Base-by-base conservation (phyloP, 2,329 filamentous ascomycete genomes). In the Fusarium sp. region DNA sequence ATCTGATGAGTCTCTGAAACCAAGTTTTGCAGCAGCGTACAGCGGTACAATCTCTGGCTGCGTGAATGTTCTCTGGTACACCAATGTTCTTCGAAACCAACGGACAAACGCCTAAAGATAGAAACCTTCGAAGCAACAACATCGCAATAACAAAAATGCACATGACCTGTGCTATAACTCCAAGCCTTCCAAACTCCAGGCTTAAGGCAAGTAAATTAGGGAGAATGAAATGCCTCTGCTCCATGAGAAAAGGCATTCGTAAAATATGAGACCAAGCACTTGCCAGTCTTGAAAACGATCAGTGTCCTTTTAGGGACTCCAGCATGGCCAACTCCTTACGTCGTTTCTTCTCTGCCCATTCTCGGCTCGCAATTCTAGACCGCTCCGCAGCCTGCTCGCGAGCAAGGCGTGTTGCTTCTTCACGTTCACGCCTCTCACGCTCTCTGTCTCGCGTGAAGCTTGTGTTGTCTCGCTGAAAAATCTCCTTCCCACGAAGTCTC, bases 281-380 rank as follows among this genome's bases (percentile, higher is more conserved):
- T 46, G 35, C 41, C 35, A 10, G 41, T 35, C 51, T 44, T 44
- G 19, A 41, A 25, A 60, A 19, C 9, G 5, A 38, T 39, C 35
- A 54, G 15, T 64, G 70, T 44, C 56, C 65, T 29, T 46, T 58
- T 7, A 71, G 68, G 21, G 67, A 60, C 35, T 72, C 73, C 39
- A 49, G 70, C 42, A 75, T 49, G 31, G 76, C 73, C 45, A 71
- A 52, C 60, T 81, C 80, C 76, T 84, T 86, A 23, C 79, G 82
- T 41, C 83, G 83, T 77, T 88, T 86, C 80, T 86, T 89, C 77
- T 90, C 88, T 16, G 89, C 89, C 89, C 89, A 91, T 73, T 90
- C 87, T 38, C 89, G 85, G 72, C 88, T 88, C 65, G 87, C 84
- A 77, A 85, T 83, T 60, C 89, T 85, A 60, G 88, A 89, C 75